Evolutionary conservation across 306 rosid species (phyloP).

Genomic region (Echinosophora koreensis): DNA sequence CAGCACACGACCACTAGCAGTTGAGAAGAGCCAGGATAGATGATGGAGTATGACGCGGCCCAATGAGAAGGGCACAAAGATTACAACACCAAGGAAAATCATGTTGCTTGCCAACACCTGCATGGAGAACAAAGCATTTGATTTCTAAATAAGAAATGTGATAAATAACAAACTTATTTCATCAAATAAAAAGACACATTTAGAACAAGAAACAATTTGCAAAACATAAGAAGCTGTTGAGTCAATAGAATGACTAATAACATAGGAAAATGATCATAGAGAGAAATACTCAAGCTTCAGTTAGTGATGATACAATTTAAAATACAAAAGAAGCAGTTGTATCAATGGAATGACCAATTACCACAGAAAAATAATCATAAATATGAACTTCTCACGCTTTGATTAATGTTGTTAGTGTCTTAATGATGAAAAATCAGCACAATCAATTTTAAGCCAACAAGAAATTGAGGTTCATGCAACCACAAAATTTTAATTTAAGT

Average conservation of each 20-base stretch:
- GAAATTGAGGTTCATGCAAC: slow-evolving; percentile 35
- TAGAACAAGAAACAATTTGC: slow-evolving; percentile 30
- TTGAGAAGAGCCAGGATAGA: slow-evolving; percentile 80
- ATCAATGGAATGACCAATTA: slow-evolving; percentile 35
- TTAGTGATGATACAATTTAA: slow-evolving; percentile 27
- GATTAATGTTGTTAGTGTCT: neutral
- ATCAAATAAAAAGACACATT: slow-evolving; percentile 9
- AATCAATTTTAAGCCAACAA: slow-evolving; percentile 27
- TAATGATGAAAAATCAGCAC: slow-evolving; percentile 30
- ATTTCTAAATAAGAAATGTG: slow-evolving; percentile 14
- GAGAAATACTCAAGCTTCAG: slow-evolving; percentile 7
- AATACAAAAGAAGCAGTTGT: slow-evolving; percentile 1
- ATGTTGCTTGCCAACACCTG: slow-evolving; percentile 99
- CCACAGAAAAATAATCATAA: neutral
- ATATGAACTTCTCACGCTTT: slow-evolving; percentile 4
- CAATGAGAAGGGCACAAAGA: slow-evolving; percentile 90
- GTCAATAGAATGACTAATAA: neutral
- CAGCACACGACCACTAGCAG: slow-evolving; percentile 73
- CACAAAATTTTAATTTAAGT: neutral
- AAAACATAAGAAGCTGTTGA: slow-evolving; percentile 9
- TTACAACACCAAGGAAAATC: slow-evolving; percentile 97
- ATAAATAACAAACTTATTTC: slow-evolving; percentile 15
- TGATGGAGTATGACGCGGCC: slow-evolving; percentile 88
- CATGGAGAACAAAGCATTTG: slow-evolving; percentile 41
- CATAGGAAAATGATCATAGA: slow-evolving; percentile 6